These are phyloP conservation scores for Mycosphaerelloides madeirae DNA, from an alignment of 2,329 filamentous ascomycete species.

Conservation along the genomic window DNA sequence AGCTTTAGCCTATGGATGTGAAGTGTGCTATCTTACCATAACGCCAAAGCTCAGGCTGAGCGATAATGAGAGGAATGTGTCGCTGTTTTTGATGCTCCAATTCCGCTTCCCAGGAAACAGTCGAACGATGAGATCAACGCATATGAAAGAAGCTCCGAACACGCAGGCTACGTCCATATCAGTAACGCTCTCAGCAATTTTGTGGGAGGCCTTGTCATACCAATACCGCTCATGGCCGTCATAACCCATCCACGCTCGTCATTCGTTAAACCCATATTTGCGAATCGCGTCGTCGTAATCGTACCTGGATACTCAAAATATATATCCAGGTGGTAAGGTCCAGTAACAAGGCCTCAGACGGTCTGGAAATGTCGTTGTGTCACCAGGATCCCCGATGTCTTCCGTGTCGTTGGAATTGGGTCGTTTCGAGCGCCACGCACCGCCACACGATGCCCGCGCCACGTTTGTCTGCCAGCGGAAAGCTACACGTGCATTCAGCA, in stretches of 20 bases:
- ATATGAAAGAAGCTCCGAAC: conserved; percentile 78
- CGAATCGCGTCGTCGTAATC: too few species aligned
- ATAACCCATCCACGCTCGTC: conserved; percentile 94
- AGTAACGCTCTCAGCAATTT: conserved; percentile 1
- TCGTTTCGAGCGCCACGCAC: conserved; percentile 5
- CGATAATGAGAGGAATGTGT: conserved; percentile 78
- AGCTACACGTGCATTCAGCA: too few species aligned
- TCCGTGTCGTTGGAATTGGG: background rate
- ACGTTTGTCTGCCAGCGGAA: background rate
- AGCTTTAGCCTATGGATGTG: conserved; percentile 4
- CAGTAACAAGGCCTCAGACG: too few species aligned
- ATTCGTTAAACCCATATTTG: conserved; percentile 56
- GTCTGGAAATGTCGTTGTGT: conserved; percentile 5
- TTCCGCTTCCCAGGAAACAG: conserved; percentile 66
- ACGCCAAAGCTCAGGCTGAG: conserved; percentile 92
- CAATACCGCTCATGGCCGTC: conserved; percentile 73
- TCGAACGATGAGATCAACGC: conserved; percentile 72
- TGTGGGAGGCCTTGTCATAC: conserved; percentile 37
- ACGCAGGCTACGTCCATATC: conserved; percentile 47
- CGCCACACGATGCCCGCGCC: conserved; percentile 6
- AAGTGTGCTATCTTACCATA: conserved; percentile 61
- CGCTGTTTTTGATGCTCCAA: conserved; percentile 87
- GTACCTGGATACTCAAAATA: too few species aligned
- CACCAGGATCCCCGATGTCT: background rate
- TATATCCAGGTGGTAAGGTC: too few species aligned